phyloP scores from a whole-genome alignment of 2,329 filamentous ascomycete genomes.

The Epicoccum nigrum region DNA sequence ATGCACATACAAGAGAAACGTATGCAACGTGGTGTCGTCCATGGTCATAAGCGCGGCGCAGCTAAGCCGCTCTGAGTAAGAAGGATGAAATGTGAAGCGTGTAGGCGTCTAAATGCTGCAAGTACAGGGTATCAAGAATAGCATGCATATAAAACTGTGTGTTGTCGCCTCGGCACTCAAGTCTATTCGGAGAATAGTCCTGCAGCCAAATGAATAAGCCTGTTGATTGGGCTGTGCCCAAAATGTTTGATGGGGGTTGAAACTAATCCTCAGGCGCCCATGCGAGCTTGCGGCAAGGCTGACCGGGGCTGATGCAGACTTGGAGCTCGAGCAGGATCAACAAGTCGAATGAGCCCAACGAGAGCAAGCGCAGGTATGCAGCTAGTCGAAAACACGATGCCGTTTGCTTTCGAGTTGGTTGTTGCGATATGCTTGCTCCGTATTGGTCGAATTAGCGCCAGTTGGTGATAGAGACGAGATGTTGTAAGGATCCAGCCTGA shows the following conservation, averaged over 20 bases:
- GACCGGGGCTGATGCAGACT: constrained; percentile 33
- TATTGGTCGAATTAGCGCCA: constrained; percentile 44
- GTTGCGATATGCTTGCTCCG: constrained; percentile 19
- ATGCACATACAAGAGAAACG: constrained; percentile 58
- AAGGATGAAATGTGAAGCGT: constrained; percentile 33
- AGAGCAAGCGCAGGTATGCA: constrained; percentile 32
- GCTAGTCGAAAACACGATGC: constrained; percentile 17
- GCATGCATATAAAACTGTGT: constrained; percentile 31
- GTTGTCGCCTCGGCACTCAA: constrained; percentile 33
- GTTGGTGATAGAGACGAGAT: constrained; percentile 28
- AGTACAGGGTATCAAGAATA: constrained; percentile 38
- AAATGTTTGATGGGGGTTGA: constrained; percentile 36
- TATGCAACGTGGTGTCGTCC: constrained; percentile 66
- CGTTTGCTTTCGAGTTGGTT: constrained; percentile 15
- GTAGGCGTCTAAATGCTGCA: constrained; percentile 33
- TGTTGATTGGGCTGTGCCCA: constrained; percentile 29
- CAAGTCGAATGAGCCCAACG: constrained; percentile 16
- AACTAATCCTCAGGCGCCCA: constrained; percentile 32
- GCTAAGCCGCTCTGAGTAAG: constrained; percentile 38
- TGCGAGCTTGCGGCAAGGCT: constrained; percentile 38
- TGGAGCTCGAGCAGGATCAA: constrained; percentile 17
- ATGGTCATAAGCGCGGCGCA: constrained; percentile 36
- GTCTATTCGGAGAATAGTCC: constrained; percentile 23
- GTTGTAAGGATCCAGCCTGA: constrained; percentile 32
- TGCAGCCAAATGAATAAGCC: constrained; percentile 15